These are phyloP conservation scores for Penicillium ucsense DNA, from an alignment of 495 filamentous ascomycete genomes.

Conservation along the genomic window DNA sequence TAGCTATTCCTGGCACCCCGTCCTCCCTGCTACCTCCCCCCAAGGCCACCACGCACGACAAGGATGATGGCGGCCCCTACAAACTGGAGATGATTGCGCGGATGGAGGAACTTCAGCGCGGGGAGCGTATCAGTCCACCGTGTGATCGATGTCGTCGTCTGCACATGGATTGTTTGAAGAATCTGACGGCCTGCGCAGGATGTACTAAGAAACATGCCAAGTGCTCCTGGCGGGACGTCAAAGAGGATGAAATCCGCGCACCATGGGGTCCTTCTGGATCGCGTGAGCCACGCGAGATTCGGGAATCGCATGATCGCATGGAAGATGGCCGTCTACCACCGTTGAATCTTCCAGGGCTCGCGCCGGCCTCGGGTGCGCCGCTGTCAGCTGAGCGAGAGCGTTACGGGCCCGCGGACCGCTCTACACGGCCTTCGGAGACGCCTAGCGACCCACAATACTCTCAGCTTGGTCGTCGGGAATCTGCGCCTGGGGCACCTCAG, in stretches of 20 bases:
- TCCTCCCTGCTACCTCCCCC: constrained; percentile 41
- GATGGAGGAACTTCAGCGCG: constrained; percentile 65
- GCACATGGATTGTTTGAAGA: constrained; percentile 73
- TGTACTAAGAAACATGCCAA: constrained; percentile 86
- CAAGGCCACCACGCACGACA: constrained; percentile 38
- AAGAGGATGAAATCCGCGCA: constrained; percentile 53
- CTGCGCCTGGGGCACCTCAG: constrained; percentile 21
- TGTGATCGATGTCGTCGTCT: constrained; percentile 76
- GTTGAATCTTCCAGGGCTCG: constrained; percentile 4
- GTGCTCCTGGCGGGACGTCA: constrained; percentile 71
- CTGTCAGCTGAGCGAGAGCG: constrained; percentile 12
- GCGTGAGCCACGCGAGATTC: constrained; percentile 2
- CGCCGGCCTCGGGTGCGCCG: constrained; percentile 8
- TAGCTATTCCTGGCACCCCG: constrained; percentile 43
- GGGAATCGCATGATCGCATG: constrained; percentile 10
- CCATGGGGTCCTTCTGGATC: constrained; percentile 8
- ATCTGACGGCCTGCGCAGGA: constrained; percentile 73
- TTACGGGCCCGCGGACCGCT: constrained; percentile 1
- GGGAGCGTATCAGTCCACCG: constrained; percentile 63
- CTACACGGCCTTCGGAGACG: constrained; percentile 2
- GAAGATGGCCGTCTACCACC: constrained; percentile 13
- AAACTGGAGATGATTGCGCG: constrained; percentile 59
- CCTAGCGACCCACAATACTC: constrained; percentile 2
- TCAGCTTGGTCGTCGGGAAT: constrained; percentile 21
- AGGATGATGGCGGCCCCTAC: constrained; percentile 52